Evolutionary conservation across 768 basidiomycete genomes (phyloP), one percentile per base, ranked within the genome.

Genomic region (Mycena kentingensis): DNA sequence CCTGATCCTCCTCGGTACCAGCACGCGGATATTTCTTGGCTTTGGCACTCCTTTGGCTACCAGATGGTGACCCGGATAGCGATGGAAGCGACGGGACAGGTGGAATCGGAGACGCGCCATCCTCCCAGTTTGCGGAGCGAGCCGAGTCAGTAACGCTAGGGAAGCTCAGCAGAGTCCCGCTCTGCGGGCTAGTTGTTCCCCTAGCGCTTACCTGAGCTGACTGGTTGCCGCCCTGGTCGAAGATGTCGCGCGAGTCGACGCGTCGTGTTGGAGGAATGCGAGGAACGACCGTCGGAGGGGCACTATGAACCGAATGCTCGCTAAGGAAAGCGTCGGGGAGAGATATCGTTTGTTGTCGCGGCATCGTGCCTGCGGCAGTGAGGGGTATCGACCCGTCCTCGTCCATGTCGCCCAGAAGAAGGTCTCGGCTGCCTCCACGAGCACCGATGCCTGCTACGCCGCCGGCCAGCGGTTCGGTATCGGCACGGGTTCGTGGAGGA

Each of bases 141-240:
- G 73, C 73, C 3, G 78, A 80, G 49, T 80, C 79, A n/a, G 78
- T 80, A 44, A 78, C 74, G 27, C 76, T 77, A 8, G 79, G 78
- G 69, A 81, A 81, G 15, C 74, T 74, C 62, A 78, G 58, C 55
- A 78, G 57, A 29, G 75, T 75, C 31, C 67, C 71, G 42, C 70
- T 63, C 39, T 60, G 54, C 48, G 58, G 51, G 54, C 58, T 60
- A 8, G n/a, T n/a, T n/a, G n/a, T n/a, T n/a, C 41, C 58, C 54
- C 54, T 19, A 42, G 41, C 41, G 41, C 41, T 55, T 38, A 55
- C 51, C 58, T 60, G 58, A 16, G 55, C 49, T 16, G 61, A 52
- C 18, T 43, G 22, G 50, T 48, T 42, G 57, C 55, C 15, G 58
- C 51, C 27, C 60, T 67, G 4, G 65, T 65, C 63, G 46, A 76